Evolutionary conservation across 441 rosid species (phyloP).

Genomic region (Codiaeum variegatum): DNA sequence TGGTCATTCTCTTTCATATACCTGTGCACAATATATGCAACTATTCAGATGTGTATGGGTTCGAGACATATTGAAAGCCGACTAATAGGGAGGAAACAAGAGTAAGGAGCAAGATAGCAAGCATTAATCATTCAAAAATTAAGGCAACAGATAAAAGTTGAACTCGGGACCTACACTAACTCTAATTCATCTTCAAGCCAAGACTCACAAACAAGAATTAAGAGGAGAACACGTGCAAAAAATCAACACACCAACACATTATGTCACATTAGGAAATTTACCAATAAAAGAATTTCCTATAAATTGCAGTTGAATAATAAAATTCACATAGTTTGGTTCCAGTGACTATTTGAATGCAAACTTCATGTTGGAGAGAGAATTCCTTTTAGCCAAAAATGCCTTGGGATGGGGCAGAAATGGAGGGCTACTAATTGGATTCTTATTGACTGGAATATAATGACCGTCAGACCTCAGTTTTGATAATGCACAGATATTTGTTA

Average conservation of each 20-base stretch:
- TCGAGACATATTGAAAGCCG: not conserved
- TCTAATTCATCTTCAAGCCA: slow-evolving; percentile 1
- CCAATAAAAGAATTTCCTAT: not conserved
- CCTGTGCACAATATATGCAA: slow-evolving; percentile 31
- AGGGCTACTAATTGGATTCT: not conserved
- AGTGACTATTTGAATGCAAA: not conserved
- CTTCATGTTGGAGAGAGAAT: not conserved
- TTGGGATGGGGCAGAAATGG: not conserved
- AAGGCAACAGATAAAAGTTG: not conserved
- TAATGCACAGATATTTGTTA: not conserved
- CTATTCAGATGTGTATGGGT: not conserved
- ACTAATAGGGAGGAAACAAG: not conserved
- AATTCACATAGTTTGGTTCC: not conserved
- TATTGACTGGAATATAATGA: not conserved
- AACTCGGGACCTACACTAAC: not conserved
- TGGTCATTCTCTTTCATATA: slow-evolving; percentile 53
- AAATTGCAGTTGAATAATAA: not conserved
- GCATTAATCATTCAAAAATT: not conserved
- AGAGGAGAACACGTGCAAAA: not conserved
- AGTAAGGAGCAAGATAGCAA: not conserved
- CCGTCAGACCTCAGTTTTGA: not conserved
- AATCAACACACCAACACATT: not conserved
- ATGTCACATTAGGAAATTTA: not conserved
- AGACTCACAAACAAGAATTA: not conserved
- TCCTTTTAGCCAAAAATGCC: not conserved